Evolutionary conservation across 1,139 yeast species (phyloP), one percentile per base, ranked within the genome.

Genomic region (Scheffersomyces cryptocercus): DNA sequence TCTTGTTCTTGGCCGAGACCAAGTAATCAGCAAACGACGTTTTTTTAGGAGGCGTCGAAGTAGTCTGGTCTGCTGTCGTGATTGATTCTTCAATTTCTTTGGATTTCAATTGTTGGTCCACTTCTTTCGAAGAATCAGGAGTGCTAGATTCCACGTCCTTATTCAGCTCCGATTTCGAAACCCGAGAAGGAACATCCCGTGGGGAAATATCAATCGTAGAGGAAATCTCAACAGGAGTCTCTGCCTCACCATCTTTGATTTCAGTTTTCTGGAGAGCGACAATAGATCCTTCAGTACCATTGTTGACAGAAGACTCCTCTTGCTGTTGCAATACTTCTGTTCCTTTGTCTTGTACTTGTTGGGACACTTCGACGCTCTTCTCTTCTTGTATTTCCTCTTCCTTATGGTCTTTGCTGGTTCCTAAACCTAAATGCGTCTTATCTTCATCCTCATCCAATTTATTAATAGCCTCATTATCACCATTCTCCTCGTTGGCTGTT

Each of bases 21-120:
- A 53, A 43, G 31, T 53, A 53, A n/a, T 50, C 55, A 0, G 56
- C 49, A 11, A 51, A 50, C 8, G 56, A 53, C 5, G 52, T 51
- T 26, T 47, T 43, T 37, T 24, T 34, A 38, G 29, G 37, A 13
- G 28, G 29, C 11, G 12, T 29, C 5, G 9, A 29, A 39, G 14
- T 13, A 13, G 14, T 13, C 3, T 13, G 14, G 14, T 30, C 24
- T 28, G 34, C 16, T 20, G 26, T 20, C 26, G 7, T 6, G 26
- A 6, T 6, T 20, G 26, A 20, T 20, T 20, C 26, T 9, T 20
- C 26, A 20, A 20, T 20, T 7, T 20, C 26, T 20, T 4, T 20
- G 26, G 26, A 20, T 20, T 20, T 5, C 7, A 20, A 20, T 20
- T 20, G 26, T 8, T 20, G 26, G 7, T 20, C 26, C 26, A 20